phyloP scores from a whole-genome alignment of 2,329 filamentous ascomycete species.

The Fusarium pseudoanthophilum region DNA sequence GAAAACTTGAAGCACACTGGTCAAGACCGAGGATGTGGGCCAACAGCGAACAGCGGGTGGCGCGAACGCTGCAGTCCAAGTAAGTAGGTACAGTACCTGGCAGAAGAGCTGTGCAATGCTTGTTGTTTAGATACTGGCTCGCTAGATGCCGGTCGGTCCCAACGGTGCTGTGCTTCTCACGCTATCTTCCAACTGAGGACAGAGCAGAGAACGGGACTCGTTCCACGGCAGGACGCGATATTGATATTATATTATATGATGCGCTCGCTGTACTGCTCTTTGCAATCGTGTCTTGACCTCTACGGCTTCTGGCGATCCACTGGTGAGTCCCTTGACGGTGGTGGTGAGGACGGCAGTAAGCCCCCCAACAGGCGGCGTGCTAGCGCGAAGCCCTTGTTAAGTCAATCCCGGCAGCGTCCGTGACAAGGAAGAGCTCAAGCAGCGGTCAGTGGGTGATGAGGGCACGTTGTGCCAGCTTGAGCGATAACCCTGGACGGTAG shows the following conservation, averaged over 20 bases:
- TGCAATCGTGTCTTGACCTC: conserved; percentile 31
- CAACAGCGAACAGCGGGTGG: conserved; percentile 45
- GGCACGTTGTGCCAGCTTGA: conserved; percentile 32
- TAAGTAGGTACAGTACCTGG: conserved; percentile 36
- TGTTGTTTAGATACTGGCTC: conserved; percentile 22
- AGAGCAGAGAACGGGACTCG: conserved; percentile 9
- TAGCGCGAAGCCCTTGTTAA: conserved; percentile 41
- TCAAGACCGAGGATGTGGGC: conserved; percentile 35
- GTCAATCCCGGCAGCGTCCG: conserved; percentile 41
- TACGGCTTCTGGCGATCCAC: conserved; percentile 32
- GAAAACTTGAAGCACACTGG: conserved; percentile 26
- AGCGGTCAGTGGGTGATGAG: conserved; percentile 43
- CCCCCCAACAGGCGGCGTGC: conserved; percentile 37
- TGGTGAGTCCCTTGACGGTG: conserved; percentile 18
- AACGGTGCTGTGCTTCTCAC: conserved; percentile 28
- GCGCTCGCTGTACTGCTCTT: conserved; percentile 18
- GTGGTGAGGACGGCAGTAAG: conserved; percentile 11
- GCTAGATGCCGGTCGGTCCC: conserved; percentile 3
- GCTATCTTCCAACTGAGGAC: conserved; percentile 4
- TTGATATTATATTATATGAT: conserved; percentile 7
- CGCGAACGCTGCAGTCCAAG: conserved; percentile 43
- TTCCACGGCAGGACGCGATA: conserved; percentile 4
- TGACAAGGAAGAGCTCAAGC: conserved; percentile 41
- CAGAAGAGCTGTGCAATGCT: conserved; percentile 26
- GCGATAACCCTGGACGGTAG: conserved; percentile 26